Conservation (phyloP, 2,329 filamentous ascomycete genomes). For the Colletotrichum somersetense region DNA sequence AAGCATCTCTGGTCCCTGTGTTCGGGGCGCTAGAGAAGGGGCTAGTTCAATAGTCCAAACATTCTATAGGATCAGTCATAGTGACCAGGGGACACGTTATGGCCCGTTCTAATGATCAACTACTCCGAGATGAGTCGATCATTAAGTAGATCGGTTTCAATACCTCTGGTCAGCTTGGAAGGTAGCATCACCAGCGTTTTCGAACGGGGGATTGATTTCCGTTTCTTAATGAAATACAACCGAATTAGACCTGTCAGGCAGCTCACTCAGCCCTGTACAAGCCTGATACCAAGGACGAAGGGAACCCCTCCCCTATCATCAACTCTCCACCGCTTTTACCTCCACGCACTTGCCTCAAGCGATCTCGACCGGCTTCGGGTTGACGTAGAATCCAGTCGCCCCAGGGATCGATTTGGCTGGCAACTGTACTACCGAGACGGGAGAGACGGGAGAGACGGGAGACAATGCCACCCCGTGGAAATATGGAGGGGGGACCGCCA, state of each 20-base stretch:
- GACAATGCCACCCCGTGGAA: neutral
- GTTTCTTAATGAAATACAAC: neutral
- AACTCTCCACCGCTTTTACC: neutral
- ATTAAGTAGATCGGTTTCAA: neutral
- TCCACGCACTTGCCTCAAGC: neutral
- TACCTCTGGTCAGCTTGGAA: neutral
- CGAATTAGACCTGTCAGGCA: neutral
- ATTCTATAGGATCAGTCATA: too few relatives aligned
- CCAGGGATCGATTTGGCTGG: neutral
- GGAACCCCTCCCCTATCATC: neutral
- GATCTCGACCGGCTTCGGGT: neutral
- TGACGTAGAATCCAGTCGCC: neutral
- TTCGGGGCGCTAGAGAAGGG: neutral
- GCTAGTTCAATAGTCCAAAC: neutral
- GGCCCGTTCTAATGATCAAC: too few relatives aligned
- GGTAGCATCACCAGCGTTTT: neutral
- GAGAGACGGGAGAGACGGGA: neutral
- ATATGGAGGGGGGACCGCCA: neutral
- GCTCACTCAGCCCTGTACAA: neutral
- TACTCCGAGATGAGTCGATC: too few relatives aligned
- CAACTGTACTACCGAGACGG: neutral
- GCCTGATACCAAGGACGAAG: neutral
- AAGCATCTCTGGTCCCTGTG: neutral
- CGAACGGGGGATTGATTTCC: neutral
- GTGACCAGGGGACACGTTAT: too few relatives aligned